Percentiles rank a stretch among this genome's conserved stretches.
Evolutionary conservation across 805 yeast genomes (phyloP).

Genomic region (Ogataea siamensis): DNA sequence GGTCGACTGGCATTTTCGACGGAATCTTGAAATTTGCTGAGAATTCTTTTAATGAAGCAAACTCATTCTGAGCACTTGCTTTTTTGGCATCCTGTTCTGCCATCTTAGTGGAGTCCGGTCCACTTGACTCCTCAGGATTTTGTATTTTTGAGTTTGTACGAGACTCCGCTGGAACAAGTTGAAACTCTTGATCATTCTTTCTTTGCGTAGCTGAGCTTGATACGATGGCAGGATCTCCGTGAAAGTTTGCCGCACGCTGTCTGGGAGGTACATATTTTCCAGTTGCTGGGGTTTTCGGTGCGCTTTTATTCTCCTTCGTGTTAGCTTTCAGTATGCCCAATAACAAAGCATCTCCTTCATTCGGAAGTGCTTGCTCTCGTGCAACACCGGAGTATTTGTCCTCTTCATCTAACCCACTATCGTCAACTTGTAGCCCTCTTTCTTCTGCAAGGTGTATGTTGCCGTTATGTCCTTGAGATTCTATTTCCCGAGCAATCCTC

Average conservation of each 20-base stretch:
- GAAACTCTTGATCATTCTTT: conserved; percentile 1
- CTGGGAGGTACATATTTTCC: conserved; percentile 56
- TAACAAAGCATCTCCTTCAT: conserved; percentile 25
- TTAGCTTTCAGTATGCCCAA: conserved; percentile 30
- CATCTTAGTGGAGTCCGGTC: too few species aligned
- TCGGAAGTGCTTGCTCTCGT: conserved; percentile 39
- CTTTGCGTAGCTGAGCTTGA: conserved; percentile 44
- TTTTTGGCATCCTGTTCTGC: conserved; percentile 32
- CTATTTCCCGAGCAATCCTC: conserved; percentile 79
- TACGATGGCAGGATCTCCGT: conserved; percentile 66
- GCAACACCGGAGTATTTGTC: conserved; percentile 93
- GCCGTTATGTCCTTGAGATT: conserved; percentile 57
- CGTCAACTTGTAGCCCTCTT: conserved; percentile 75
- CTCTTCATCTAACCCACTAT: conserved; percentile 89
- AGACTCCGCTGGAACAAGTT: too few species aligned
- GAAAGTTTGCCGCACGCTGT: conserved; percentile 49
- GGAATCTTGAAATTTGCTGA: conserved; percentile 74
- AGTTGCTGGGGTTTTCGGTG: conserved; percentile 27
- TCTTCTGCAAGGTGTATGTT: conserved; percentile 89
- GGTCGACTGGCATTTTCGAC: conserved; percentile 50
- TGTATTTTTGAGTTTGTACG: too few species aligned
- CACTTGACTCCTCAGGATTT: too few species aligned
- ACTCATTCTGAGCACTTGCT: conserved; percentile 56
- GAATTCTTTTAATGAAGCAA: conserved; percentile 71
- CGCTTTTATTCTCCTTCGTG: conserved; percentile 21